A percentile compares a stretch with the other conserved stretches of the same genome.
Conservation (phyloP, 1,139 yeast species). For the Kurtzmaniella quercitrusa region DNA sequence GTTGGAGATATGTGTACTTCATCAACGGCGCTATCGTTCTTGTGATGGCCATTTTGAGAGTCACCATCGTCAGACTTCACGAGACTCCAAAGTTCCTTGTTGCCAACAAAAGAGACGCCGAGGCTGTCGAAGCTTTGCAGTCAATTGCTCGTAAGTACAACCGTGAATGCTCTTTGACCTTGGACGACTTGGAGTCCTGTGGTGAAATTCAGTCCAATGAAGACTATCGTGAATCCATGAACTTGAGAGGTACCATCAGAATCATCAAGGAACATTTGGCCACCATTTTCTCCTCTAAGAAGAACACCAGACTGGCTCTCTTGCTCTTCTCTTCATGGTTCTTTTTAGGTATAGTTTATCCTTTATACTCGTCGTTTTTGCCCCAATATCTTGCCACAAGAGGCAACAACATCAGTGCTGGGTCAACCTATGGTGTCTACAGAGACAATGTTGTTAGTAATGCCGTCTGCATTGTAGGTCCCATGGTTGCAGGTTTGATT, state of each 20-base stretch:
- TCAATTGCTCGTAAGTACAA: conserved; percentile 38
- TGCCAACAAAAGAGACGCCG: conserved; percentile 48
- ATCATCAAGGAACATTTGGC: conserved; percentile 21
- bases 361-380: conserved; percentile 35
- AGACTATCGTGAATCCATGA: conserved; percentile 17
- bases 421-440: conserved; percentile 23
- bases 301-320: conserved; percentile 22
- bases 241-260: conserved; percentile 15
- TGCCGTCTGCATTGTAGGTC: conserved; percentile 27
- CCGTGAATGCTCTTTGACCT: conserved; percentile 37
- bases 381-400: conserved; percentile 34
- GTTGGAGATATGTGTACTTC: conserved; percentile 60
- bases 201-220: conserved; percentile 34
- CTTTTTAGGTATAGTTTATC: conserved; percentile 34
- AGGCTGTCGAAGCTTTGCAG: conserved; percentile 37
- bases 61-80: conserved; percentile 42
- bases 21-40: conserved; percentile 51
- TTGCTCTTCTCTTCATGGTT: conserved; percentile 33
- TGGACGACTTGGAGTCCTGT: conserved; percentile 40
- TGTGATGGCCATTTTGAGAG: conserved; percentile 41
- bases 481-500: conserved; percentile 28
- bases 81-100: conserved; percentile 59
- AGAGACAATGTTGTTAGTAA: conserved; percentile 28
- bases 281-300: conserved; percentile 24
- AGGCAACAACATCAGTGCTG: conserved; percentile 34